Evolutionary conservation across 345 rosid genomes (phyloP), one percentile per base, ranked within the genome.

Genomic region (Melastoma malabathricum): DNA sequence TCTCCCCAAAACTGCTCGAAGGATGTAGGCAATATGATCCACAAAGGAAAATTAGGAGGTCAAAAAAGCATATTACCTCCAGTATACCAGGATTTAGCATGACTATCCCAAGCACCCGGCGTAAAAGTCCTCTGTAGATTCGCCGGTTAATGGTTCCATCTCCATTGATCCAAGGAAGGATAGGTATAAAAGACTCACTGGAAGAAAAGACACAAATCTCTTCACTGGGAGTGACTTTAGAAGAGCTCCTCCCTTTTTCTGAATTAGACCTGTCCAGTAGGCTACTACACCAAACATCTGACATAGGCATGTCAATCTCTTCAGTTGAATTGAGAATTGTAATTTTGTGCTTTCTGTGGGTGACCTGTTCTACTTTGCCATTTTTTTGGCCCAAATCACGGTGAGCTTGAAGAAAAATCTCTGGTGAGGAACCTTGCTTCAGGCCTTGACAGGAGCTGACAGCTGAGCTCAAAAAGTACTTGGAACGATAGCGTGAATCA

Each of bases 81-180:
- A 72, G 63, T 57, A 84, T 79, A 48, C 95, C 96, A 58, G 96
- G 95, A 70, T 79, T 77, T 71, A 75, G 89, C 96, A 87, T 76
- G 69, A 84, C 88, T 5, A 69, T 77, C 16, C 96, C 96, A 64
- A 92, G 80, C 68, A 82, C 68, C 52, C 83, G 87, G 29, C 93
- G 95, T 27, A 79, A 29, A 51, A 92, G 88, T 60, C 93, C 98
- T 67, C 70, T 63, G 60, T 76, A 84, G 44, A 87, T 82, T 46
- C 52, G 50, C 48, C 49, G 75, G 62, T 92, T 92, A 63, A 76
- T 59, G 31, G 84, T 78, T 53, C 93, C 95, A 73, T 92, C 87
- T 56, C 87, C 96, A 66, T 87, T 87, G 54, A 87, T 64, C 98
- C 98, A 92, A 50, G 96, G 98, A 50, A 65, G 67, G 69, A 92